A percentile compares a stretch with the other conserved stretches of the same genome.
Evolutionary conservation across 2,329 filamentous ascomycete species (phyloP).

Genomic region (Leptographium lundbergii): DNA sequence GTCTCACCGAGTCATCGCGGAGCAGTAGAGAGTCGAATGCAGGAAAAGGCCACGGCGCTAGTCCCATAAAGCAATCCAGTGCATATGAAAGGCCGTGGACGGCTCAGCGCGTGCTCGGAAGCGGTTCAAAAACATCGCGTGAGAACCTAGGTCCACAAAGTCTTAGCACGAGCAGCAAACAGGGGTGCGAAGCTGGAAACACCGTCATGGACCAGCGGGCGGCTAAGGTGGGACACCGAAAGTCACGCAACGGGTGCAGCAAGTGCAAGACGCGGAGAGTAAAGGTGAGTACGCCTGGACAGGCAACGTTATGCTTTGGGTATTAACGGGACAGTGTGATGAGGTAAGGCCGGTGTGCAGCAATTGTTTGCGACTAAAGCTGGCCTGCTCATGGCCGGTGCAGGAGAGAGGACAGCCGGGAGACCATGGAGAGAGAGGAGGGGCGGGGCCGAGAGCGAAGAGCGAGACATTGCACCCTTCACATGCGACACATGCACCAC

Average conservation of each 20-base stretch:
- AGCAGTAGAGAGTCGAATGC: too few relatives aligned
- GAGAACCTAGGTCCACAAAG: too few relatives aligned
- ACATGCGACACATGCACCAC: too few relatives aligned
- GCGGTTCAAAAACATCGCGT: too few relatives aligned
- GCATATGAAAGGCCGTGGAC: too few relatives aligned
- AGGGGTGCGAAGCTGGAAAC: too few relatives aligned
- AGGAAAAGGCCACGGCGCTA: too few relatives aligned
- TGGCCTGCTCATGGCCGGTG: conserved; percentile 14
- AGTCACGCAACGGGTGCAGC: conserved; percentile 19
- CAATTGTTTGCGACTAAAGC: conserved; percentile 15
- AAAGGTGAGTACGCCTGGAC: conserved; percentile 11
- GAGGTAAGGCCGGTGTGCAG: conserved; percentile 14
- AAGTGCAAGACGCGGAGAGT: conserved; percentile 19
- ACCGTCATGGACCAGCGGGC: background rate
- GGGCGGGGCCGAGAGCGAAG: background rate
- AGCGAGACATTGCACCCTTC: background rate
- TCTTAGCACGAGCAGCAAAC: too few relatives aligned
- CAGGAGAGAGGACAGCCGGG: background rate
- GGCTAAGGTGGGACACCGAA: conserved; percentile 18
- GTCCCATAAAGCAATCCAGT: too few relatives aligned
- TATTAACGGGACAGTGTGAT: conserved; percentile 12
- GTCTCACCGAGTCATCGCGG: too few relatives aligned
- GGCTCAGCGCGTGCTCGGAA: too few relatives aligned
- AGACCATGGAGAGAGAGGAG: background rate
- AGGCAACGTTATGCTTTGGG: background rate